Base-by-base conservation (phyloP, 2,329 filamentous ascomycete species). In the Grosmannia serpens region DNA sequence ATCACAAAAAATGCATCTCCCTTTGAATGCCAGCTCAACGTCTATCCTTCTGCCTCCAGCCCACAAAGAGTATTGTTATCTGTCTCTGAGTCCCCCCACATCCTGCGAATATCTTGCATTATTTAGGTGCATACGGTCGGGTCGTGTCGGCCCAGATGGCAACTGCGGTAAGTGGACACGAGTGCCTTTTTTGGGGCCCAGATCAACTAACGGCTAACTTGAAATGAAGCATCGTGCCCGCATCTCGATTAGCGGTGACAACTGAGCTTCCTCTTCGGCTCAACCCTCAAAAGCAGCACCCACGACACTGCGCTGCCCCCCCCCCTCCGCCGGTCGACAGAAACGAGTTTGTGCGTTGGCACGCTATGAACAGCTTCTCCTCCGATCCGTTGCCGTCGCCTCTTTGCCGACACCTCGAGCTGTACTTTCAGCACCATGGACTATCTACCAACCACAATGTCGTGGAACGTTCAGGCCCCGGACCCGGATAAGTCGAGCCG, bases 401-500 rank as follows among this genome's bases (percentile, higher is more conserved):
- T 5, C 33, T 26, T 33, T 31, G 35, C 35, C 15, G 13, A 38
- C 35, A 38, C 13, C 35, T 38, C 13, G 35, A 38, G 35, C 17
- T 38, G 35, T 15, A 13, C 13, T 17, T 3, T 6, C 15, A 15
- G 17, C 35, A 26, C 53, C 65, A 82, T 82, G 79, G 78, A 81
- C 67, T 71, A 75, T 68, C 69, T 70, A 59, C 66, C 66, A 50
- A 65, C 64, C 56, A 68, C 74, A 51, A 65, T 71, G 62, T 65
- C 73, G 56, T 78, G 76, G 74, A 73, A 68, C 62, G 71, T 75
- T 60, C 74, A 78, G 65, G 68, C 75, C 63, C 75, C 76, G 17
- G 74, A 77, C 51, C 72, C 75, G 62, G 79, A 83, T 60, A 81
- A 78, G 75, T 82, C 86, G 59, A 87, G 90, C 73, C 86, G 87